Evolutionary conservation across 1,139 yeast species (phyloP).

Genomic region (Yarrowia galli): DNA sequence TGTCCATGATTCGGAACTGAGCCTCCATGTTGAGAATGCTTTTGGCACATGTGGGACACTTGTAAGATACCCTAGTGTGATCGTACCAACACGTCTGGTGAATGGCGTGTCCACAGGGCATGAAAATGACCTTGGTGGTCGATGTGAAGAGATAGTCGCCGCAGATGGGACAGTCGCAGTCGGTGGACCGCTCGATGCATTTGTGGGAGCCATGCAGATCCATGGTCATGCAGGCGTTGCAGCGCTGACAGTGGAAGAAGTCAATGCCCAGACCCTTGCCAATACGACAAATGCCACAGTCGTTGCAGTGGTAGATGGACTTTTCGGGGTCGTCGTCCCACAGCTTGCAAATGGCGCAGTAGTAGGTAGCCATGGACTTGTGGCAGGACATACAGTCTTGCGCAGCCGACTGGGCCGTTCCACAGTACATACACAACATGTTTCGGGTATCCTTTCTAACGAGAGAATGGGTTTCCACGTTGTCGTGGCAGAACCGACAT

Average conservation of each 20-base stretch:
- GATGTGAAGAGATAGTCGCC: slow-evolving; percentile 90
- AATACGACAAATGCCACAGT: slow-evolving; percentile 90
- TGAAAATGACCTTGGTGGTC: slow-evolving; percentile 83
- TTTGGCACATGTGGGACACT: slow-evolving; percentile 89
- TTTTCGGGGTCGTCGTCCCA: slow-evolving; percentile 79
- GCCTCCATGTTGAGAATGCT: slow-evolving; percentile 87
- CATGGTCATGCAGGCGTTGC: slow-evolving; percentile 87
- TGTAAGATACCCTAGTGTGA: slow-evolving; percentile 78
- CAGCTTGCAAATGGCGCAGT: slow-evolving; percentile 76
- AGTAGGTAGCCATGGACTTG: slow-evolving; percentile 72
- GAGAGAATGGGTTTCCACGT: slow-evolving; percentile 62
- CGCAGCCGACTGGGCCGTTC: slow-evolving; percentile 74
- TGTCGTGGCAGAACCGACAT: slow-evolving; percentile 89
- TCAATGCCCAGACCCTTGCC: slow-evolving; percentile 90
- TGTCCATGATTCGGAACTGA: slow-evolving; percentile 83
- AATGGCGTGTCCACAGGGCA: slow-evolving; percentile 95
- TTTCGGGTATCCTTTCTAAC: slow-evolving; percentile 69
- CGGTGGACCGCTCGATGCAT: slow-evolving; percentile 87
- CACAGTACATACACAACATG: slow-evolving; percentile 82
- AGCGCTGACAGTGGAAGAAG: slow-evolving; percentile 88
- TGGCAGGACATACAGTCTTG: slow-evolving; percentile 74
- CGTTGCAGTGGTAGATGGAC: slow-evolving; percentile 88
- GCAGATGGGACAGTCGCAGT: slow-evolving; percentile 92
- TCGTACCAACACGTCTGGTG: slow-evolving; percentile 86
- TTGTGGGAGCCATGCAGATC: slow-evolving; percentile 78